Percentiles rank a stretch among this genome's conserved stretches.
phyloP scores from a whole-genome alignment of 31 red algal genomes.

The Bonnemaisonia californica region DNA sequence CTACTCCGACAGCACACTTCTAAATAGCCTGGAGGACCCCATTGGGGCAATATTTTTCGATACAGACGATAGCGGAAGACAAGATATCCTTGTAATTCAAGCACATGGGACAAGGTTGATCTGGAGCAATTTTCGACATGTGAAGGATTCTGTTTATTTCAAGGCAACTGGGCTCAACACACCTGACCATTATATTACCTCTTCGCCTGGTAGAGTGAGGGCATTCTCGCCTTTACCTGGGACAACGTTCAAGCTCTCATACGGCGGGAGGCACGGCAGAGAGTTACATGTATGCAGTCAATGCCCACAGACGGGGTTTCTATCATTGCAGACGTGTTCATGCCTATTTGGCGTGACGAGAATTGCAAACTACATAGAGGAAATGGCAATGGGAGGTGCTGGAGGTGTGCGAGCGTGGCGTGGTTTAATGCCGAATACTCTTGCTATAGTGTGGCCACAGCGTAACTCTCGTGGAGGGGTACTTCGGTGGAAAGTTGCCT shows the following conservation, averaged over 20 bases:
- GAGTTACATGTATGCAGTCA: constrained; percentile 77
- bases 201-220: constrained; percentile 1
- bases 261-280: constrained; percentile 56
- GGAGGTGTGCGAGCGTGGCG: constrained; percentile 72
- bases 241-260: constrained; percentile 82
- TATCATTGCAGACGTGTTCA: constrained; percentile 78
- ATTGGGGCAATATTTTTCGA: constrained; percentile 73
- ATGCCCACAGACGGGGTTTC: constrained; percentile 77
- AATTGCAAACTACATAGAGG: constrained; percentile 92
- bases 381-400: constrained; percentile 82
- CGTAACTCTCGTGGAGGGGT: constrained; percentile 24
- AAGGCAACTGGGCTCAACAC: constrained; percentile 63
- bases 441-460: constrained; percentile 84
- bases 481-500: constrained; percentile 76
- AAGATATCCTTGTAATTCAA: constrained; percentile 76
- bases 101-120: constrained; percentile 60
- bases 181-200: constrained; percentile 14
- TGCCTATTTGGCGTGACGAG: constrained; percentile 82
- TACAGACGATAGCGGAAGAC: constrained; percentile 76
- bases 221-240: constrained; percentile 65
- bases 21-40: constrained; percentile 52
- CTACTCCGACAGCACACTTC: constrained; percentile 21
- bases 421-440: constrained; percentile 91
- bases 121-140: constrained; percentile 56
- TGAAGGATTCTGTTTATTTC: constrained; percentile 69